These are phyloP conservation scores for Orbilia javanica DNA, from an alignment of 2,329 filamentous ascomycete genomes.

Conservation along the genomic window DNA sequence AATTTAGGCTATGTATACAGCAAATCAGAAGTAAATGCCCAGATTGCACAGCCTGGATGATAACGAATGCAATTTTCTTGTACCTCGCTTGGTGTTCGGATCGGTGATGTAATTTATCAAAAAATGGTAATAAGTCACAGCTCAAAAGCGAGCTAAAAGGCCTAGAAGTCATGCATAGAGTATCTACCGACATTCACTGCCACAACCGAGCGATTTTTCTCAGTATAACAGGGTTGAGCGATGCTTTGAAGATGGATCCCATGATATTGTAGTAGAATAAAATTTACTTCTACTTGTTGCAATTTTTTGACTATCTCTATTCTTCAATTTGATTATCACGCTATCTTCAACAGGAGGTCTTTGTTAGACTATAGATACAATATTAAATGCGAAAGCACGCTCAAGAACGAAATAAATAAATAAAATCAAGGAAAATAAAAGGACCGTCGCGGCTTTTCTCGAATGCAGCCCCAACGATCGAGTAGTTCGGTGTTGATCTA, in stretches of 20 bases:
- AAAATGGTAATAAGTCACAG: neutral
- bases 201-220: neutral
- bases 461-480: too few species aligned
- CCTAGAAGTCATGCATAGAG: neutral
- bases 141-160: neutral
- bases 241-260: neutral
- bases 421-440: too few species aligned
- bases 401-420: too few species aligned
- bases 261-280: too few species aligned
- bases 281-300: too few species aligned
- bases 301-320: too few species aligned
- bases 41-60: slow-evolving; percentile 8
- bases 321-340: too few species aligned
- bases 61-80: slow-evolving; percentile 6
- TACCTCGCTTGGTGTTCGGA: neutral
- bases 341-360: too few species aligned
- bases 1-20: slow-evolving; percentile 19
- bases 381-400: too few species aligned
- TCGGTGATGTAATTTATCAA: neutral
- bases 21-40: neutral
- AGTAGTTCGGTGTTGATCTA: too few species aligned
- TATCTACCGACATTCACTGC: slow-evolving; percentile 12
- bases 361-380: too few species aligned
- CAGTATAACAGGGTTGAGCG: neutral
- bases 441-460: too few species aligned